Conservation (phyloP, 495 filamentous ascomycete genomes). For the Annulohypoxylon nitens region DNA sequence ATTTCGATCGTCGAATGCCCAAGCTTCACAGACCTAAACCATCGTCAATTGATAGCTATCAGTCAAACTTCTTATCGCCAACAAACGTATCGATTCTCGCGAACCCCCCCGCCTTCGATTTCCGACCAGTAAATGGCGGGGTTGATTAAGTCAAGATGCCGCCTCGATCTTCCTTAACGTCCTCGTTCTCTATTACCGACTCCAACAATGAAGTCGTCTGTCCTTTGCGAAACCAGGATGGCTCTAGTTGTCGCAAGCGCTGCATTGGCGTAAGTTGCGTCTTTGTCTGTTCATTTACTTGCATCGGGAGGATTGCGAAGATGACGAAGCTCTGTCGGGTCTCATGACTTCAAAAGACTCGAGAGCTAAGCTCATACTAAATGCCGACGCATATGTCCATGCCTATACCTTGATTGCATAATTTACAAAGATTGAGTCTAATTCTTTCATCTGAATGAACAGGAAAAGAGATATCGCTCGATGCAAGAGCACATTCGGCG, state of each 20-base stretch:
- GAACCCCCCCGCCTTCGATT: conserved; percentile 52
- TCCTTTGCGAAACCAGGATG: conserved; percentile 95
- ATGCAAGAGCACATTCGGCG: conserved; percentile 99
- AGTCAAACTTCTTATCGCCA: conserved; percentile 53
- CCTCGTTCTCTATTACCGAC: conserved; percentile 92
- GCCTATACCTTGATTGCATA: not conserved
- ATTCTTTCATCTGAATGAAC: conserved; percentile 41
- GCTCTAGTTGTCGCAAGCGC: conserved; percentile 96
- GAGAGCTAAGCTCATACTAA: conserved; percentile 21
- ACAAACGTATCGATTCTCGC: conserved; percentile 54
- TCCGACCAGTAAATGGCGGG: conserved; percentile 65
- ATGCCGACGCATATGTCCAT: not conserved
- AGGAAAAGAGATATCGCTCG: conserved; percentile 98
- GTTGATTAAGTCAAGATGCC: conserved; percentile 73
- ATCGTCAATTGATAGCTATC: conserved; percentile 56
- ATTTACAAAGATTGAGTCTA: conserved; percentile 7
- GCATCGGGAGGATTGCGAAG: conserved; percentile 35
- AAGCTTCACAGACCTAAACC: conserved; percentile 38
- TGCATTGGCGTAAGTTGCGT: conserved; percentile 91
- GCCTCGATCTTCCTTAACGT: conserved; percentile 85
- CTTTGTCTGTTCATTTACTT: conserved; percentile 38
- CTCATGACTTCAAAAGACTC: not conserved
- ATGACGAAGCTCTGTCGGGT: conserved; percentile 22
- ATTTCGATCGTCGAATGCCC: conserved; percentile 39
- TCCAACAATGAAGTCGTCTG: conserved; percentile 96